A percentile compares a stretch with the other conserved stretches of the same genome.
Conservation (phyloP, 2,329 filamentous ascomycete species). For the Fusarium secorum region DNA sequence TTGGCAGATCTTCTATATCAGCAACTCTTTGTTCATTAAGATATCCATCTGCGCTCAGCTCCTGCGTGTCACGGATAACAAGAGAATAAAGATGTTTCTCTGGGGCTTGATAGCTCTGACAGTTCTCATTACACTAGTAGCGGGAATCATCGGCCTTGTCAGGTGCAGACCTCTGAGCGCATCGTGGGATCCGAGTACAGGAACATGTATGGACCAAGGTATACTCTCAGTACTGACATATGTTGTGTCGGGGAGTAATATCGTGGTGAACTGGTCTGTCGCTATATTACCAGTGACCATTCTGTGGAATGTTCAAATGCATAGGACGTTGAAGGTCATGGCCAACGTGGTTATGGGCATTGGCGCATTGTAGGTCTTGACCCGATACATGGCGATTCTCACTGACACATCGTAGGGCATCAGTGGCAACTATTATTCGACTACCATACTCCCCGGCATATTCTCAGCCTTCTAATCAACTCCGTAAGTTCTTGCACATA, state of each 20-base stretch:
- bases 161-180: conserved; percentile 4
- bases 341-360: not conserved
- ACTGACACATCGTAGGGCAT: not conserved
- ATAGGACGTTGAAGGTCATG: not conserved
- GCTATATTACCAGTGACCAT: conserved; percentile 4
- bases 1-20: conserved; percentile 18
- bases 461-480: not conserved
- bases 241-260: conserved; percentile 11
- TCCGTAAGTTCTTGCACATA: not conserved
- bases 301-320: conserved; percentile 11
- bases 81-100: not conserved
- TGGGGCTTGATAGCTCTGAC: not conserved
- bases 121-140: not conserved
- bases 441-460: conserved; percentile 15
- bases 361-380: conserved; percentile 1
- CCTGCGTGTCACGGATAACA: not conserved
- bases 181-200: not conserved
- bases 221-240: conserved; percentile 7
- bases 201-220: conserved; percentile 1
- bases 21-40: conserved; percentile 7
- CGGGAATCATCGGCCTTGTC: not conserved
- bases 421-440: conserved; percentile 14
- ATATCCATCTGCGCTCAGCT: conserved; percentile 13
- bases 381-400: rapidly evolving
- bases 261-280: conserved; percentile 10